phyloP scores from a whole-genome alignment of 257 asterid genomes.

The Rhazya stricta region DNA sequence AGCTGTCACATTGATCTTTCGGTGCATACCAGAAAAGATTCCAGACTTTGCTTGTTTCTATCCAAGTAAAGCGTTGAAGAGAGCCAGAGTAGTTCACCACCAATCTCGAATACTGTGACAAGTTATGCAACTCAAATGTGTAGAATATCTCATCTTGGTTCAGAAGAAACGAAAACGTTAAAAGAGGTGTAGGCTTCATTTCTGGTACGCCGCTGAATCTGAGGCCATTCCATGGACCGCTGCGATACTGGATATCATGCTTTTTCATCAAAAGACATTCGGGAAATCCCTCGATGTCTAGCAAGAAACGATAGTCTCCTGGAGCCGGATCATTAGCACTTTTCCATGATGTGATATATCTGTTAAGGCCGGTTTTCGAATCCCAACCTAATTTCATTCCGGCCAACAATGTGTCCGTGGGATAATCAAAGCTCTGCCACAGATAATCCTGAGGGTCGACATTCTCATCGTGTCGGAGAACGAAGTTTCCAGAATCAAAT shows the following conservation, averaged over 20 bases:
- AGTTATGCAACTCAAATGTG: conserved; percentile 33
- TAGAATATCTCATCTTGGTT: conserved; percentile 37
- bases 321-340: conserved; percentile 53
- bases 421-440: conserved; percentile 78
- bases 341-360: conserved; percentile 68
- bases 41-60: conserved; percentile 49
- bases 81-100: conserved; percentile 26
- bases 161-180: conserved; percentile 40
- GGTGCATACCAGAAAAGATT: conserved; percentile 72
- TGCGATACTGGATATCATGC: conserved; percentile 35
- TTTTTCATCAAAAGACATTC: conserved; percentile 36
- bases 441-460: conserved; percentile 24
- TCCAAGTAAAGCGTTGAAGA: conserved; percentile 62
- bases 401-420: conserved; percentile 75
- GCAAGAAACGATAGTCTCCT: conserved; percentile 64
- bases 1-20: conserved; percentile 73
- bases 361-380: conserved; percentile 45
- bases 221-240: conserved; percentile 91
- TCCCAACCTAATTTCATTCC: conserved; percentile 98
- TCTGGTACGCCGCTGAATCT: conserved; percentile 90
- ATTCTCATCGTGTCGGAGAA: conserved; percentile 39
- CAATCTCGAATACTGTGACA: conserved; percentile 54
- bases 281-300: conserved; percentile 56
- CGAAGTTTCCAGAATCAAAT: conserved; percentile 60
- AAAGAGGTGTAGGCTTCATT: conserved; percentile 46